These are phyloP conservation scores for Marasmius fiardii DNA, from an alignment of 1,284 basidiomycete genomes.

Conservation along the genomic window DNA sequence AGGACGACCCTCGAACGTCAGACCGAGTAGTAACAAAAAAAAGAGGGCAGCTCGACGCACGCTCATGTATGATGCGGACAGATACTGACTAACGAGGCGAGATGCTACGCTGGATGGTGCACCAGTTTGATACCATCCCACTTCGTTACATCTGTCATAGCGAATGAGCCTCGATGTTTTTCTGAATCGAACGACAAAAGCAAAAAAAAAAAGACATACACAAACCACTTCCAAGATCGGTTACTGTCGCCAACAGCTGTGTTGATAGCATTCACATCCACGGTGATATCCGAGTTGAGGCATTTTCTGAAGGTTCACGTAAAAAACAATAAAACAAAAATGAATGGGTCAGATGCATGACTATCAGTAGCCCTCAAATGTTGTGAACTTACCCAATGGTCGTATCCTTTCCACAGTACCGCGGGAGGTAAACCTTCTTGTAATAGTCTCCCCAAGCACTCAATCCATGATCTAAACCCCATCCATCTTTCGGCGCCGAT, in stretches of 20 bases:
- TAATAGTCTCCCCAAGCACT: constrained; percentile 58
- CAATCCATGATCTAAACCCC: constrained; percentile 63
- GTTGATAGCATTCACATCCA: constrained; percentile 40
- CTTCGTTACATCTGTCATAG: constrained; percentile 59
- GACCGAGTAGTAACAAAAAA: neutral
- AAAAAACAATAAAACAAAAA: no score
- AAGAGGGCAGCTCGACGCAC: no score
- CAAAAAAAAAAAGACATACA: constrained; percentile 30
- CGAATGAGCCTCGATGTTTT: constrained; percentile 4
- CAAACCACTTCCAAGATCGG: constrained; percentile 62
- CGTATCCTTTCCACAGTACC: constrained; percentile 27
- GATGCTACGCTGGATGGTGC: constrained; percentile 38
- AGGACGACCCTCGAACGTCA: neutral
- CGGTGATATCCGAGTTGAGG: constrained; percentile 47
- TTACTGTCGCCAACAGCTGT: constrained; percentile 47
- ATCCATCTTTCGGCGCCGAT: constrained; percentile 48
- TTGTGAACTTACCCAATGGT: constrained; percentile 14
- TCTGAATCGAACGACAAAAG: no score
- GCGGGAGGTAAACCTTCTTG: constrained; percentile 39
- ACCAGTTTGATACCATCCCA: constrained; percentile 61
- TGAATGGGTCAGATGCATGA: no score
- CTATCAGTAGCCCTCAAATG: no score
- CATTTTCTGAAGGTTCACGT: constrained; percentile 47
- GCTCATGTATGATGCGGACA: neutral
- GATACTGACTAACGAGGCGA: neutral